Conservation (phyloP, 2,329 filamentous ascomycete species). For the Verticillium albo-atrum region DNA sequence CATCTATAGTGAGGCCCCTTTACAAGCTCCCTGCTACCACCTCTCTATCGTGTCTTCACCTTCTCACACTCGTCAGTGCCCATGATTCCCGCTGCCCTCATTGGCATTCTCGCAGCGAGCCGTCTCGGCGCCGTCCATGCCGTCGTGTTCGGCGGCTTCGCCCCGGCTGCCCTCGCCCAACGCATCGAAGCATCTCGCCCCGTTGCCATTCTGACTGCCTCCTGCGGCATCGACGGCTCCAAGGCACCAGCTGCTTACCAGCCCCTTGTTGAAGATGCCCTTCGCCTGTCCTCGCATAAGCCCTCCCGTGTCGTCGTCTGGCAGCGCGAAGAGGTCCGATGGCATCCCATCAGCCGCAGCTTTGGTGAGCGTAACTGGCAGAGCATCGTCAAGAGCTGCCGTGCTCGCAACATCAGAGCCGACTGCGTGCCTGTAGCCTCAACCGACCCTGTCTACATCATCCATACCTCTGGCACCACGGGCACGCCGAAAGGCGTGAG, state of each 20-base stretch:
- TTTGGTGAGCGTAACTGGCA: conserved; percentile 77
- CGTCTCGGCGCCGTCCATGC: conserved; percentile 84
- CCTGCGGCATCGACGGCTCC: conserved; percentile 83
- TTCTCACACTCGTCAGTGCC: conserved; percentile 57
- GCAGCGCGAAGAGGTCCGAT: conserved; percentile 74
- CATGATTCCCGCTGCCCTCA: conserved; percentile 87
- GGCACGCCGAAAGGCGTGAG: conserved; percentile 80
- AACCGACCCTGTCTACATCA: conserved; percentile 80
- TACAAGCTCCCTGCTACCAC: not conserved
- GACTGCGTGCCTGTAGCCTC: conserved; percentile 74
- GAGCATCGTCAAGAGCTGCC: conserved; percentile 66
- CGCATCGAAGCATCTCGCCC: conserved; percentile 80
- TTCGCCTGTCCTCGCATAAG: conserved; percentile 64
- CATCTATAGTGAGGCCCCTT: conserved; percentile 66
- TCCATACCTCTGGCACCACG: conserved; percentile 83
- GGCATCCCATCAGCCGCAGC: conserved; percentile 65
- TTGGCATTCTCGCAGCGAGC: conserved; percentile 77
- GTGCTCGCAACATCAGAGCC: conserved; percentile 61
- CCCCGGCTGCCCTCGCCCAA: conserved; percentile 74
- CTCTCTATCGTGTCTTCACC: not conserved
- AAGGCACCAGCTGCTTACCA: conserved; percentile 78
- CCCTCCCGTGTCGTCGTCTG: conserved; percentile 72
- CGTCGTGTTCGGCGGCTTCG: conserved; percentile 92
- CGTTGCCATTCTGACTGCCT: conserved; percentile 76
- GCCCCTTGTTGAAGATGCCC: conserved; percentile 70